These are phyloP conservation scores for Silybum marianum DNA, from an alignment of 129 eudicot genomes.

Conservation along the genomic window DNA sequence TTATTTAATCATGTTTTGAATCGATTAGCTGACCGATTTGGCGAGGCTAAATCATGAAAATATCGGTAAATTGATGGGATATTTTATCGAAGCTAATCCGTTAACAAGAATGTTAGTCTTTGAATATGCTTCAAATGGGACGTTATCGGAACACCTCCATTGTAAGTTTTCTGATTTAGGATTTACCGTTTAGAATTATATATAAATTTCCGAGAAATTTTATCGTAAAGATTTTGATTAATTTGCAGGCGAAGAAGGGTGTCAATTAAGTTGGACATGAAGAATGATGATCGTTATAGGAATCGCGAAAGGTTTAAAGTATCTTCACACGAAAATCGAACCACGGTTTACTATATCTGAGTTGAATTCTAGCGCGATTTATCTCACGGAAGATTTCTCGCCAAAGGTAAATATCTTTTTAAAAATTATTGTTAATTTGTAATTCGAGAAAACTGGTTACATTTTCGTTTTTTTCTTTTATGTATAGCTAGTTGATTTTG, in stretches of 20 bases:
- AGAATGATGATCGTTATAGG: constrained; percentile 86
- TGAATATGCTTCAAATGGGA: constrained; percentile 96
- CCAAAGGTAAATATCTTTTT: constrained; percentile 55
- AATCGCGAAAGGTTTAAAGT: constrained; percentile 77
- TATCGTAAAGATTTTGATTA: not conserved
- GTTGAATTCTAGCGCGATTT: constrained; percentile 76
- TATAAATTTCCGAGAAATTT: constrained; percentile 12
- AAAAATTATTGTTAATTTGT: not conserved
- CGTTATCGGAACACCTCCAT: constrained; percentile 89
- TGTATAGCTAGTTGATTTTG: constrained; percentile 90
- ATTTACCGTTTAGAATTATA: not conserved
- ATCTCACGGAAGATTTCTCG: constrained; percentile 90
- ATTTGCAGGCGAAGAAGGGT: constrained; percentile 75
- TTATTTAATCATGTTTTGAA: constrained; percentile 16
- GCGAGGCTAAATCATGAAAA: constrained; percentile 84
- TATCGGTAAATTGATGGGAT: constrained; percentile 73
- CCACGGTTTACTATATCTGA: constrained; percentile 89
- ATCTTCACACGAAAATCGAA: constrained; percentile 85
- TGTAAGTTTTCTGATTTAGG: constrained; percentile 48
- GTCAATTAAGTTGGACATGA: constrained; percentile 87
- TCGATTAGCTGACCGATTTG: constrained; percentile 76
- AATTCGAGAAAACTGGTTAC: not conserved
- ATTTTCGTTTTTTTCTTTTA: not conserved
- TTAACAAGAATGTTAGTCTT: constrained; percentile 95
- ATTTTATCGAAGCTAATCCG: constrained; percentile 78